These are phyloP conservation scores for Dendrobium catenatum DNA, from an alignment of 106 monocot genomes.

Conservation along the genomic window DNA sequence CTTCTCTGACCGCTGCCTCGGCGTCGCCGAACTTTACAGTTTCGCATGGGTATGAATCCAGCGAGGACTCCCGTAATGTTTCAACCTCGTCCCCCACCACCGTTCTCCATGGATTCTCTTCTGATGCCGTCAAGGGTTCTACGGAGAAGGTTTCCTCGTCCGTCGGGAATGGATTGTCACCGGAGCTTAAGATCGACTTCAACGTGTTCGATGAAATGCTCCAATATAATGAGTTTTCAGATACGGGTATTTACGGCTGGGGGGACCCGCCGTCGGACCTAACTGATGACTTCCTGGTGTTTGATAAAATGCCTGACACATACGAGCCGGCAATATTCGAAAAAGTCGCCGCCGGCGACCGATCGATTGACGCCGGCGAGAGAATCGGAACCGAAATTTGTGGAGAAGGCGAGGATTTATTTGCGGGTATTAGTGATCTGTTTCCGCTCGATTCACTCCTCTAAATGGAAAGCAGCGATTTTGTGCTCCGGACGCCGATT, in stretches of 20 bases:
- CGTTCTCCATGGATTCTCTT: conserved; percentile 26
- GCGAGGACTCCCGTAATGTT: conserved; percentile 27
- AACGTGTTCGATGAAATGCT: conserved; percentile 21
- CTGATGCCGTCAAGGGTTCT: neutral
- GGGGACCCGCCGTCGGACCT: neutral
- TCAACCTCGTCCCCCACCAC: conserved; percentile 34
- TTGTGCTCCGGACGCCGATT: neutral
- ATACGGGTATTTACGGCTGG: neutral
- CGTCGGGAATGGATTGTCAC: neutral
- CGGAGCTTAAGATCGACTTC: conserved; percentile 2
- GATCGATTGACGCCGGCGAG: conserved; percentile 12
- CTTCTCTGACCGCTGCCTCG: neutral
- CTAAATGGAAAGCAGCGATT: neutral
- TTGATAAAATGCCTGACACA: neutral
- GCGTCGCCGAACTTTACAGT: neutral
- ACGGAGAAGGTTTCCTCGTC: neutral
- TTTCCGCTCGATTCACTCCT: conserved; percentile 15
- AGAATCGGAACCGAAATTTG: neutral
- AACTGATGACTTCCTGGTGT: neutral
- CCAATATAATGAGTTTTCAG: conserved; percentile 9
- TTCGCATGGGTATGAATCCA: conserved; percentile 21
- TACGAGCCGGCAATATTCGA: conserved; percentile 22
- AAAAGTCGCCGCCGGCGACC: conserved; percentile 7
- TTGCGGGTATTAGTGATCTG: conserved; percentile 37
- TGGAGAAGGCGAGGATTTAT: conserved; percentile 23